Evolutionary conservation across 2,329 filamentous ascomycete species (phyloP).

Genomic region (Ophiocordyceps unilateralis): DNA sequence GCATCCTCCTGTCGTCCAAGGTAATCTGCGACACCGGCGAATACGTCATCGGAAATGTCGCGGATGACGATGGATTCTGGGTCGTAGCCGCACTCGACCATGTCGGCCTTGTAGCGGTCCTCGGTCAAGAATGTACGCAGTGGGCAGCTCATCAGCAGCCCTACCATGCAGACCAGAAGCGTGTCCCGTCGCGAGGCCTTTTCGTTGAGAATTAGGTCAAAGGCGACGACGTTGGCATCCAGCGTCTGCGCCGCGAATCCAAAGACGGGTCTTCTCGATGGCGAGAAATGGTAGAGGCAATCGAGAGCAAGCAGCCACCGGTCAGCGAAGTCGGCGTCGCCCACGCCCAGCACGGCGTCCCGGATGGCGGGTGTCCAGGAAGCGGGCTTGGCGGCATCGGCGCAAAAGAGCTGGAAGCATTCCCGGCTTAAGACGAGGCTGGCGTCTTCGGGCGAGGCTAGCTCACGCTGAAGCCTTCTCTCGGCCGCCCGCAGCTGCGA

Average conservation of each 20-base stretch:
- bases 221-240: slow-evolving; percentile 33
- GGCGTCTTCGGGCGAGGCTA: slow-evolving; percentile 1
- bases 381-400: slow-evolving; percentile 29
- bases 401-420: slow-evolving; percentile 24
- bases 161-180: slow-evolving; percentile 22
- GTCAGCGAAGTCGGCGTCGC: slow-evolving; percentile 11
- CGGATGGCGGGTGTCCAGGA: slow-evolving; percentile 18
- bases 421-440: slow-evolving; percentile 2
- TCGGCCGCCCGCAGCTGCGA: slow-evolving; percentile 23
- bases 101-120: slow-evolving; percentile 23
- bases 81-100: slow-evolving; percentile 30
- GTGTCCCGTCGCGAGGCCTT: slow-evolving; percentile 11
- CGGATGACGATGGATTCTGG: slow-evolving; percentile 20
- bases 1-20: slow-evolving; percentile 18
- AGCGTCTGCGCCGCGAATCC: slow-evolving; percentile 20
- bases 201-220: slow-evolving; percentile 29
- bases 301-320: slow-evolving; percentile 38
- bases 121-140: slow-evolving; percentile 29
- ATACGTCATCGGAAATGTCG: slow-evolving; percentile 36
- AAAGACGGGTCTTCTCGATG: slow-evolving; percentile 30
- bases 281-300: slow-evolving; percentile 38
- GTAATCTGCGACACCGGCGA: slow-evolving; percentile 27
- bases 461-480: slow-evolving; percentile 11
- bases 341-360: slow-evolving; percentile 10
- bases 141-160: slow-evolving; percentile 29